A percentile compares a stretch with the other conserved stretches of the same genome.
These are phyloP conservation scores for Hypoxylon sp. DNA, from an alignment of 2,329 filamentous ascomycete genomes.

Conservation along the genomic window DNA sequence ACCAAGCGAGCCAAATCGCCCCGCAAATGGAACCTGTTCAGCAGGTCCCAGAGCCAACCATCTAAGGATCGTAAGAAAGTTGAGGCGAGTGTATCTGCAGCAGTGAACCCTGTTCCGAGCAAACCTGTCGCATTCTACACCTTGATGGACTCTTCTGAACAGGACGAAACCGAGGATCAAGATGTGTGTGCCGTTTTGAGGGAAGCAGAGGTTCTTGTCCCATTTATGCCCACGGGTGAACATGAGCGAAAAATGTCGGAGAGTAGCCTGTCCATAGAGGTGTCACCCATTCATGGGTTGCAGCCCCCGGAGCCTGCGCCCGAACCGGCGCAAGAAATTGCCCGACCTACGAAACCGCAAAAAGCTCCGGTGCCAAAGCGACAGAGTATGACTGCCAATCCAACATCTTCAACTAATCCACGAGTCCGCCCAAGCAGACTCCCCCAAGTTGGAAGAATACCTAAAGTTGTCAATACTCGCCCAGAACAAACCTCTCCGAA, in stretches of 20 bases:
- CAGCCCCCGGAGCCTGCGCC: conserved; percentile 10
- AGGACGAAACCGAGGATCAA: conserved; percentile 58
- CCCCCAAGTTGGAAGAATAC: conserved; percentile 87
- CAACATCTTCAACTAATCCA: conserved; percentile 23
- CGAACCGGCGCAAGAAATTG: conserved; percentile 1
- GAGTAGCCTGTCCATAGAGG: conserved; percentile 32
- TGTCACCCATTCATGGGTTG: conserved; percentile 3
- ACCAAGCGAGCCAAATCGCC: conserved; percentile 69
- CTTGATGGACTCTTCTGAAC: conserved; percentile 72
- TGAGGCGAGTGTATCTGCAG: conserved; percentile 61
- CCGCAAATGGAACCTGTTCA: conserved; percentile 75
- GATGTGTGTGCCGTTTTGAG: conserved; percentile 66
- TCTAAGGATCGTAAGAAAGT: conserved; percentile 55
- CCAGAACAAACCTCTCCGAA: conserved; percentile 77
- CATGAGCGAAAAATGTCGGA: conserved; percentile 43
- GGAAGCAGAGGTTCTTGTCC: conserved; percentile 61
- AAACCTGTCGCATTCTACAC: conserved; percentile 73
- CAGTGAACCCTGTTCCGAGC: conserved; percentile 64
- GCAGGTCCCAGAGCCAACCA: conserved; percentile 65
- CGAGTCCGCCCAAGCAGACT: conserved; percentile 72
- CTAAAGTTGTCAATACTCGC: conserved; percentile 80
- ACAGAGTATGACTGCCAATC: conserved; percentile 6
- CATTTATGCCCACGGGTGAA: conserved; percentile 23
- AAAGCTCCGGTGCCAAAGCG: conserved; percentile 10
- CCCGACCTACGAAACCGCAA: conserved; percentile 14